Evolutionary conservation across 176 grass and related monocot species (phyloP), one percentile per base, ranked within the genome.

Genomic region (Oryza coarctata): DNA sequence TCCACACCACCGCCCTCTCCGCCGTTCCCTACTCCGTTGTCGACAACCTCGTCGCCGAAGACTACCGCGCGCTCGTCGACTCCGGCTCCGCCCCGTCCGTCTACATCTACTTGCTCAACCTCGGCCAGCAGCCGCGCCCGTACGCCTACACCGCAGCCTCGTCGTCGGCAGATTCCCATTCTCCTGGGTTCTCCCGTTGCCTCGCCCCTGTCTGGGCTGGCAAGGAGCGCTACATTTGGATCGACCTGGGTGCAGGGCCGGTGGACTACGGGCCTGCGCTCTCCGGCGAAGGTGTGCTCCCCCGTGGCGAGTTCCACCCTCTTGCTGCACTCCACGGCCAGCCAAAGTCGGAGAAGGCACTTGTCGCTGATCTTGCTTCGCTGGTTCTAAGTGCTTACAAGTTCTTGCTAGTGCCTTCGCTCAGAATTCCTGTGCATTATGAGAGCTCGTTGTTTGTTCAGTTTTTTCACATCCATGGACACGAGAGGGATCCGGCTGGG

Each of bases 181-280:
- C 93, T 5, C 90, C 83, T 11, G 93, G 79, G 0, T 93, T 85
- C 80, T 90, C 96, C 39, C 88, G 68, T 71, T 99, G 96, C 81
- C 85, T 93, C 22, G 93, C 90, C 15, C 94, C 92, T 18, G 41
- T 95, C 14, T 95, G 96, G 96, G 39, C 93, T 5, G 96, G 91
- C 60, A 99, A 93, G 89, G 93, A 93, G 7, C 90, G 96, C 47
- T 99, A 99, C 74, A 45, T 99, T 49, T 99, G 96, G 96, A 93
- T 99, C 43, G 96, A 99, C 66, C 85, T 99, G 0, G 87, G 88
- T 2, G 93, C 96, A 0, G 96, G 96, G 20, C 96, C 96, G 5
- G 93, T 99, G 40, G 87, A 93, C 77, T 95, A 92, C 36, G 96
- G 96, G 7, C 96, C 96, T 2, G 90, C 91, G 25, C 91, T 91